Conservation (phyloP, 257 asterid genomes). For the Schizonepeta tenuifolia region DNA sequence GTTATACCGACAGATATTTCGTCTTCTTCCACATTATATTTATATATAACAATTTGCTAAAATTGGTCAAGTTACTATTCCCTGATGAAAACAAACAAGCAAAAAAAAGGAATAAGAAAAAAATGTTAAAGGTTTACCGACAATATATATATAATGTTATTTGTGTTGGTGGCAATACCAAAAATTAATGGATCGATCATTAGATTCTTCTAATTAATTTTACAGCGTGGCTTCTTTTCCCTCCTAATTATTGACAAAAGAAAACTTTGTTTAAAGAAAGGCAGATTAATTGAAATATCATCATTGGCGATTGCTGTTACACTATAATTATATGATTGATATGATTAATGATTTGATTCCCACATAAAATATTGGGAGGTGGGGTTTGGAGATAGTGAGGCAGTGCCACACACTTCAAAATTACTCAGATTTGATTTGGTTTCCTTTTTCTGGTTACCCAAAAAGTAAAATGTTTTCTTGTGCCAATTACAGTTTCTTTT, state of each 20-base stretch:
- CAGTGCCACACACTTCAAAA: neutral
- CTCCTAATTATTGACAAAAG: slow-evolving; percentile 14
- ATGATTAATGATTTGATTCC: slow-evolving; percentile 30
- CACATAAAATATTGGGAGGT: slow-evolving; percentile 1
- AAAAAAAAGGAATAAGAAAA: neutral
- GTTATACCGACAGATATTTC: no score
- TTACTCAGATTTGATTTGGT: slow-evolving; percentile 8
- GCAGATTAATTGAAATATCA: slow-evolving; percentile 19
- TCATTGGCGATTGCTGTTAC: slow-evolving; percentile 30
- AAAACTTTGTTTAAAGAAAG: neutral
- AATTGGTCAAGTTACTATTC: neutral
- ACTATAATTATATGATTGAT: slow-evolving; percentile 30
- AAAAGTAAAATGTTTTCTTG: slow-evolving; percentile 16
- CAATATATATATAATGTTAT: neutral
- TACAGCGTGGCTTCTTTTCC: neutral
- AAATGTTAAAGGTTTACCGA: neutral
- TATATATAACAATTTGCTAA: no score
- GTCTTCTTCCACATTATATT: no score
- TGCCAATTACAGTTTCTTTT: neutral
- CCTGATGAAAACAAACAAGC: neutral
- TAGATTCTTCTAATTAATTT: slow-evolving; percentile 13
- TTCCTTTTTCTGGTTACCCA: neutral
- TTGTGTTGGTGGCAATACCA: neutral
- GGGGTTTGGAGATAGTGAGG: neutral
- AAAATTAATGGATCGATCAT: slow-evolving; percentile 15